phyloP scores from a whole-genome alignment of 2,329 filamentous ascomycete genomes.

The Cladophialophora bantiana region DNA sequence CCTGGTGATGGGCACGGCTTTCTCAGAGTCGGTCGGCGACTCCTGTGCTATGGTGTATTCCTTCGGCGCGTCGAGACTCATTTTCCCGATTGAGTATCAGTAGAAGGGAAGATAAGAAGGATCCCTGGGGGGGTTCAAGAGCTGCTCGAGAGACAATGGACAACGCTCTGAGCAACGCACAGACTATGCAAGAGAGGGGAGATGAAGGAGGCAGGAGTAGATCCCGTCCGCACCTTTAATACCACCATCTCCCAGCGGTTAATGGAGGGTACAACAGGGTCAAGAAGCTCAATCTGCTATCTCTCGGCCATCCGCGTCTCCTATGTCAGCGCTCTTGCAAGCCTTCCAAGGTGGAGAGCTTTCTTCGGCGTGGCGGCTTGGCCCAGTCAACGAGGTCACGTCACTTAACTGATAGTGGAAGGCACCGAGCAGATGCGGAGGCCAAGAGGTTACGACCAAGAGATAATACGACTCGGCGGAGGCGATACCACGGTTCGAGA shows the following conservation, averaged over 20 bases:
- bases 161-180: slow-evolving; percentile 1
- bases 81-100: background rate
- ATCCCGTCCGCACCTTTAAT: slow-evolving; percentile 13
- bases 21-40: slow-evolving; percentile 23
- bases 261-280: slow-evolving; percentile 5
- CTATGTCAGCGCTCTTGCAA: slow-evolving; percentile 10
- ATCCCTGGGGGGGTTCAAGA: background rate
- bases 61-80: slow-evolving; percentile 11
- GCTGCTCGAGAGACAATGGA: background rate
- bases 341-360: background rate
- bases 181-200: background rate
- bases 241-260: slow-evolving; percentile 1
- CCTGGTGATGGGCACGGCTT: slow-evolving; percentile 7
- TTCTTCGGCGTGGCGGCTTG: slow-evolving; percentile 22
- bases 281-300: slow-evolving; percentile 15
- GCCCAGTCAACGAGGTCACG: slow-evolving; percentile 7
- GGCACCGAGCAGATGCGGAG: slow-evolving; percentile 1
- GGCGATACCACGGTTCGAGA: background rate
- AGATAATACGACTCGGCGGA: slow-evolving; percentile 22
- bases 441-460: slow-evolving; percentile 24
- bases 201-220: background rate
- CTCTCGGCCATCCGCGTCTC: slow-evolving; percentile 8
- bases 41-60: slow-evolving; percentile 7
- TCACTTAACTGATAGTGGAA: slow-evolving; percentile 9
- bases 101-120: background rate